These are phyloP conservation scores for Didymella arachidicola DNA, from an alignment of 2,329 filamentous ascomycete genomes.

Conservation along the genomic window DNA sequence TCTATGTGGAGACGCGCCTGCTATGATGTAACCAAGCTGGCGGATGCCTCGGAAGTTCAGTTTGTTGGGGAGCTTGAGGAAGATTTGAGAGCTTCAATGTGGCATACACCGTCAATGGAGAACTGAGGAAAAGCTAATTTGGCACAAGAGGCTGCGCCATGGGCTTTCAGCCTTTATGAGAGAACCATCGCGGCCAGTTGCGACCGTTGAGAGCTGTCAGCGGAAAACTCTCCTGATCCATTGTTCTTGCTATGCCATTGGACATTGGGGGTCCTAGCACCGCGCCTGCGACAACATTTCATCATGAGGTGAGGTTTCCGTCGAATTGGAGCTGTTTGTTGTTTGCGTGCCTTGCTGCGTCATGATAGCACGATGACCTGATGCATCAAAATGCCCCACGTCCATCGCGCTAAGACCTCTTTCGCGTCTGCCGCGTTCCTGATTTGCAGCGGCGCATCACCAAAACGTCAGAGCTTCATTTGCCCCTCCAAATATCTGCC, in stretches of 20 bases:
- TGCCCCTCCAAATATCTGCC: conserved; percentile 10
- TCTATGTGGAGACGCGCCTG: conserved; percentile 7
- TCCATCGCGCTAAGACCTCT: background rate
- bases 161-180: conserved; percentile 22
- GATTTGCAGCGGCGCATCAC: background rate
- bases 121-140: conserved; percentile 2
- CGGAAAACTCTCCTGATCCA: conserved; percentile 27
- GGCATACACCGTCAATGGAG: conserved; percentile 4
- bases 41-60: conserved; percentile 17
- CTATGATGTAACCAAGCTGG: conserved; percentile 16
- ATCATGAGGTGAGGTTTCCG: conserved; percentile 31
- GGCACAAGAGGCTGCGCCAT: conserved; percentile 8
- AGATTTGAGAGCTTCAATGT: conserved; percentile 3
- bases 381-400: conserved; percentile 3
- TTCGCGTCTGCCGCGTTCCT: conserved; percentile 2
- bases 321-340: conserved; percentile 24
- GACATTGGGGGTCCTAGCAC: conserved; percentile 7
- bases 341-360: conserved; percentile 20
- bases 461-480: conserved; percentile 6
- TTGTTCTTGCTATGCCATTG: conserved; percentile 27
- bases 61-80: conserved; percentile 12
- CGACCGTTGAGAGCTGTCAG: conserved; percentile 8
- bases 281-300: conserved; percentile 25
- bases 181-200: conserved; percentile 12
- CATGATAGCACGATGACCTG: conserved; percentile 23